Base-by-base conservation (phyloP, 352 stramenopile species). In the Pythium rishiriense region DNA sequence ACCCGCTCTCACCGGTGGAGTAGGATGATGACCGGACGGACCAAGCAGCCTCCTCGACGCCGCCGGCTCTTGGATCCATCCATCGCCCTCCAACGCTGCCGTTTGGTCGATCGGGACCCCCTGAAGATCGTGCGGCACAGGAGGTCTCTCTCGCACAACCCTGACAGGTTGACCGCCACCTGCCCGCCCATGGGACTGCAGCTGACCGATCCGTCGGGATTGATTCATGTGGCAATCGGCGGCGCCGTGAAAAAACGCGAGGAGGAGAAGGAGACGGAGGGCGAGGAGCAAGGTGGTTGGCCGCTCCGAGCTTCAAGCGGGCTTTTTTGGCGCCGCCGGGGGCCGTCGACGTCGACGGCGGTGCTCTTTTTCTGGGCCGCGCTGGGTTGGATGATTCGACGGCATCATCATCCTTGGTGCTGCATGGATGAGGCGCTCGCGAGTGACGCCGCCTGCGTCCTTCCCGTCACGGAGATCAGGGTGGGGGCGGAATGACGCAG, bases 371-470 rank as follows among this genome's bases (percentile, higher is more conserved):
- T 50, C 42, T 61, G 17, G 8, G 41, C 43, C 0, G 8, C 9
- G 8, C 25, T 24, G 14, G 21, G 43, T 54, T 46, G 15, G 26
- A 29, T 66, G 59, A 66, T 60, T 60, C 59, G 59, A 60, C 59
- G 28, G 39, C 59, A 66, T 66, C 59, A 66, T 43, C 37, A n/a
- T 17, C 5, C n/a, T n/a, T n/a, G n/a, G 8, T 0, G 59, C 35
- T 59, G 48, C 49, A 59, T 66, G 49, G 58, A 66, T 58, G 41
- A 55, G 58, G 39, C 58, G 28, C 14, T 33, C 12, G 22, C 0
- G 15, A 50, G 55, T 66, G 59, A 66, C 59, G 50, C 28, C 9
- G 49, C 26, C 39, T 29, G 42, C 55, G 48, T 62, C 37, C 37
- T 39, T 39, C 33, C 33, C 11, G 19, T 17, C 37, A 43, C 9